Percentiles rank a stretch among this genome's conserved stretches.
Evolutionary conservation across 306 rosid genomes (phyloP).

Genomic region (Cajanus cajan): DNA sequence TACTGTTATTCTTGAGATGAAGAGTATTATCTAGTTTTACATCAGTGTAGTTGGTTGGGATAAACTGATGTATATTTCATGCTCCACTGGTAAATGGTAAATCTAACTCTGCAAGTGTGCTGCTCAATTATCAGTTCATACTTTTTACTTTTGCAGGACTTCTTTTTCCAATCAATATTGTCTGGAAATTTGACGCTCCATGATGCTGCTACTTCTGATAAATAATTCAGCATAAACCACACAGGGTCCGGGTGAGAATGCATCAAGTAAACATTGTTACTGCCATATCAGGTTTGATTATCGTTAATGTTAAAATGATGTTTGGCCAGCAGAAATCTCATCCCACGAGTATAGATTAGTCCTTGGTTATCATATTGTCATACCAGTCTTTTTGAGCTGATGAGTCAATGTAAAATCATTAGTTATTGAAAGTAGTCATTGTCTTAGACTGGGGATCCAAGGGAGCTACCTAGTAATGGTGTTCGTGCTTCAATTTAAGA

Average conservation of each 20-base stretch:
- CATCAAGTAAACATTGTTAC: conserved; percentile 17
- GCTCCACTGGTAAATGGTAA: conserved; percentile 30
- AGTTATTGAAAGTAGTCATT: conserved; percentile 5
- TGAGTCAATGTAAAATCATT: conserved; percentile 17
- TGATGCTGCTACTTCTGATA: conserved; percentile 28
- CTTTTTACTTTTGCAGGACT: conserved; percentile 50
- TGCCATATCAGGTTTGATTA: background rate
- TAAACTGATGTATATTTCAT: conserved; percentile 23
- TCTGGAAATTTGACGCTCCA: conserved; percentile 23
- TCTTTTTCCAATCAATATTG: conserved; percentile 19
- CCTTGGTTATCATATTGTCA: too few species aligned
- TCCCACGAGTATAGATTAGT: too few species aligned
- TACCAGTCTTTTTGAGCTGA: background rate
- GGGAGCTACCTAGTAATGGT: conserved; percentile 1
- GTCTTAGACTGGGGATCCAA: background rate
- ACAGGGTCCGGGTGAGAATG: conserved; percentile 10
- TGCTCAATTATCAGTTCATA: conserved; percentile 37
- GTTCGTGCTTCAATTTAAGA: background rate
- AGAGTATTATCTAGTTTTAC: conserved; percentile 14
- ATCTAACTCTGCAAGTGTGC: background rate
- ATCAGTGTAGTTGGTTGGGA: conserved; percentile 17
- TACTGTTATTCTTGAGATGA: conserved; percentile 10
- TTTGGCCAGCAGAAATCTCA: too few species aligned
- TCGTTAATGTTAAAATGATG: too few species aligned
- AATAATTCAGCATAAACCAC: conserved; percentile 23